Base-by-base conservation (phyloP, 768 basidiomycete species). In the Lactifluus rugatus region DNA sequence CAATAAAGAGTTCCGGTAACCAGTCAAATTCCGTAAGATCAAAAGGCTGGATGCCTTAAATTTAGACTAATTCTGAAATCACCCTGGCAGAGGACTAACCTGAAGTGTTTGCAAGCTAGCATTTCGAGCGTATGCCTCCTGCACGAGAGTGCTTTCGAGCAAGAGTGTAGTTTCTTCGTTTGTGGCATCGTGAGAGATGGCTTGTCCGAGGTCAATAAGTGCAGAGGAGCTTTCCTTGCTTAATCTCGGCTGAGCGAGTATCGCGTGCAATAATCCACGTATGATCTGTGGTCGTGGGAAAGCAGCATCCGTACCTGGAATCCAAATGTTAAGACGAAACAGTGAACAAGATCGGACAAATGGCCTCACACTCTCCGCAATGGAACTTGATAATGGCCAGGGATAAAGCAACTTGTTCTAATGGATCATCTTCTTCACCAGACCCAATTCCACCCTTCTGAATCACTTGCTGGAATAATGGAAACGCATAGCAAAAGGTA, bases 21-120 rank as follows among this genome's bases (percentile, higher is more conserved):
- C 93, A 99, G 60, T 96, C 93, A 37, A 92, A 69, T 48, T 98
- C 95, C 0, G 94, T 97, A 48, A 98, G 70, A 71, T 98, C 96
- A 63, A 98, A 87, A 0, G 93, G 87, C 91, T 97, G 59, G 1
- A 13, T 42, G 10, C 46, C 41, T 17, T 7, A 8, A 37, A 36
- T 42, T 49, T 25, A 56, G 48, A 21, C 34, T n/a, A 7, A 16
- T 26, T 32, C 31, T 58, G 31, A 26, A 51, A 19, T 36, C 14
- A 48, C 8, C 14, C 31, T 36, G 16, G n/a, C 25, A 19, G 11
- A 60, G 2, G 7, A 21, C 52, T 60, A 48, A 92, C 93, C 79
- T 93, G 91, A 2, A 98, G 75, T 0, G 93, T 79, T 65, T 94
- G 93, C n/a, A 98, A 73, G 66, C 89, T 92, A 9, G 93, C 85